Base-by-base conservation (phyloP, 306 rosid species). In the Quercus dentata region DNA sequence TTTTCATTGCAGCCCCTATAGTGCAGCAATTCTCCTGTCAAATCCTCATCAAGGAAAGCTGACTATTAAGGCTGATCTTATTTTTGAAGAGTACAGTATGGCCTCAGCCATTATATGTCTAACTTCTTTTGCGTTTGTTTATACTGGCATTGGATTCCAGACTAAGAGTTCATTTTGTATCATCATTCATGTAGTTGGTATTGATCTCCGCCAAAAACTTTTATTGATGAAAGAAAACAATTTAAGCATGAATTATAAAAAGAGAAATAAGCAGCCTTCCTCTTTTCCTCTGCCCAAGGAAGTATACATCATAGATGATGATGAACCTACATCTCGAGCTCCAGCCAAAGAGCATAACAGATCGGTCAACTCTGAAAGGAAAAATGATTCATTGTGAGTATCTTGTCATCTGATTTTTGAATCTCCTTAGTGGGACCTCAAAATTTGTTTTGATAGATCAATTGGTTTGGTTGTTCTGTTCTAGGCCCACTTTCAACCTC, bases 401-500 rank as follows among this genome's bases (percentile, higher is more conserved):
- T 81, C 58, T 73, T 82, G 70, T 77, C 75, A 51, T 79, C 58
- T 70, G 72, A 67, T 76, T 8, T 33, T 6, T 71, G 35, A 28
- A 63, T 73, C 67, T 56, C 28, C 19, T 75, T 71, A 10, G n/a
- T 23, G 70, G 55, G 78, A 63, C 65, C 75, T 69, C 71, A 84
- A 82, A 46, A 54, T 57, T 75, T 25, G 21, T 68, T 52, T 65
- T 59, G 71, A 52, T 33, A 33, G 52, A 9, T 33, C 49, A 18
- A 35, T 17, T 65, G 49, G 71, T 31, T 69, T 38, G 33, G 11
- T 71, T 74, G 68, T 62, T 27, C 80, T 74, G 4, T 83, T 69
- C 58, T 92, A 92, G 99, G 83, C 98, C 99, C 20, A 95, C 88
- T 78, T 95, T 95, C 83, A 83, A 89, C 81, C 94, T 94, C 83